These are phyloP conservation scores for Podila minutissima DNA, from an alignment of 192 early-diverging fungal species.

Conservation along the genomic window DNA sequence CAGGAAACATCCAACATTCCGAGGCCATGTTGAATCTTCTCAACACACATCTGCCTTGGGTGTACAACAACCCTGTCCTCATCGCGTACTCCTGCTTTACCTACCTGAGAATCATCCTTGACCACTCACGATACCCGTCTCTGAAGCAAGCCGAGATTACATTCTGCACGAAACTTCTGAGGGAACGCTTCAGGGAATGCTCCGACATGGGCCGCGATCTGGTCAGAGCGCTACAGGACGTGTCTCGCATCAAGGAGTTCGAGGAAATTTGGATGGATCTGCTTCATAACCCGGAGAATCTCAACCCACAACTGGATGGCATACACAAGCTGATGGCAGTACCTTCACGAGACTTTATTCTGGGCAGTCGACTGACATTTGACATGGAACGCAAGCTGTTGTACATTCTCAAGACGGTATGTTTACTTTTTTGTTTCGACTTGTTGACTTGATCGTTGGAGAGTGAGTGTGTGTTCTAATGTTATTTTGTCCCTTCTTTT, in stretches of 20 bases:
- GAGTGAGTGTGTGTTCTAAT: not conserved
- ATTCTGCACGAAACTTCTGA: slow-evolving; percentile 60
- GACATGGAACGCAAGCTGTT: slow-evolving; percentile 76
- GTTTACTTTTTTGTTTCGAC: not conserved
- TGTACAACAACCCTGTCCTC: slow-evolving; percentile 26
- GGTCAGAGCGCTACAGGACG: slow-evolving; percentile 71
- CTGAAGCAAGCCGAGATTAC: slow-evolving; percentile 62
- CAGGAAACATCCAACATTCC: slow-evolving; percentile 57
- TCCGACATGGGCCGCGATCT: slow-evolving; percentile 72
- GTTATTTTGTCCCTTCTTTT: not conserved
- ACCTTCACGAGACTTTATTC: slow-evolving; percentile 68
- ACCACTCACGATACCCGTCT: slow-evolving; percentile 54
- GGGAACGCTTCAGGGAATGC: slow-evolving; percentile 69
- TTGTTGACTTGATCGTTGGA: not conserved
- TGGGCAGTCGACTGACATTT: slow-evolving; percentile 68
- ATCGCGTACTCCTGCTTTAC: slow-evolving; percentile 39
- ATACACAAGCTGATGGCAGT: slow-evolving; percentile 65
- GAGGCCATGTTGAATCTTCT: slow-evolving; percentile 59
- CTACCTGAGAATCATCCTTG: slow-evolving; percentile 56
- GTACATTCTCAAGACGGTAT: slow-evolving; percentile 71
- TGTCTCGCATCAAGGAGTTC: slow-evolving; percentile 62
- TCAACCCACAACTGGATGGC: slow-evolving; percentile 67
- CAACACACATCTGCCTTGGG: slow-evolving; percentile 50
- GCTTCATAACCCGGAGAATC: slow-evolving; percentile 55
- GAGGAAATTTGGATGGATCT: slow-evolving; percentile 67